A percentile compares a stretch with the other conserved stretches of the same genome.
Conservation (phyloP, 2,329 filamentous ascomycete species). For the Sphaerulina vaccinii region DNA sequence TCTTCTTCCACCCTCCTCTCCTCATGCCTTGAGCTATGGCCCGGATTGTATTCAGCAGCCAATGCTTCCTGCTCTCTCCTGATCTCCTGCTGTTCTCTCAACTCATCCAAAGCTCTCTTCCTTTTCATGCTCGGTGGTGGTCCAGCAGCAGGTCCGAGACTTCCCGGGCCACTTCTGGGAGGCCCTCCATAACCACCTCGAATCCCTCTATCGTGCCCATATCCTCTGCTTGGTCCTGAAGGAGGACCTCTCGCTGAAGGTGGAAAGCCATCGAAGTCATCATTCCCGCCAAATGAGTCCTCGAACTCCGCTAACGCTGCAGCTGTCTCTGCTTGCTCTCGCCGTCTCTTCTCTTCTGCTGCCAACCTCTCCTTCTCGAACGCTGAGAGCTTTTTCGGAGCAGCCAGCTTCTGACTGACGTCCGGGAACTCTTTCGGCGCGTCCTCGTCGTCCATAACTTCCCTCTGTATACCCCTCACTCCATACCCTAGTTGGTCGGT, state of each 20-base stretch:
- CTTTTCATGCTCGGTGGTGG: constrained; percentile 35
- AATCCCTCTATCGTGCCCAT: constrained; percentile 32
- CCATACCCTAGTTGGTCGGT: no score
- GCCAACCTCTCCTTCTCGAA: constrained; percentile 89
- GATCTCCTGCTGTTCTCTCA: constrained; percentile 34
- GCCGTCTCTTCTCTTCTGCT: constrained; percentile 79
- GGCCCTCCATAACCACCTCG: constrained; percentile 34
- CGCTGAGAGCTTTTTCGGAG: constrained; percentile 76
- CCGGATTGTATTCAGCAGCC: constrained; percentile 16
- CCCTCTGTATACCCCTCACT: no score
- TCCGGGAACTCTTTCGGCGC: constrained; percentile 60
- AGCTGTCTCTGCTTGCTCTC: constrained; percentile 83
- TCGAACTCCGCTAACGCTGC: constrained; percentile 86
- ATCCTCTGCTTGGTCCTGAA: constrained; percentile 17
- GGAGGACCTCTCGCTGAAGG: constrained; percentile 24
- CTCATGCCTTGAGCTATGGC: constrained; percentile 32
- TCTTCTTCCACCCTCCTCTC: constrained; percentile 19
- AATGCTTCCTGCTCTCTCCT: constrained; percentile 28
- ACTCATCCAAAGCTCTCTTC: constrained; percentile 36
- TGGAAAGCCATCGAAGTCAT: constrained; percentile 42
- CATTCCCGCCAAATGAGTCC: constrained; percentile 62
- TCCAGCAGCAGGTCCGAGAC: constrained; percentile 46
- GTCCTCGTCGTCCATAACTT: constrained; percentile 27
- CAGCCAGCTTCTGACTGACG: constrained; percentile 69
- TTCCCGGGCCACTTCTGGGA: constrained; percentile 49